A percentile compares a stretch with the other conserved stretches of the same genome.
These are phyloP conservation scores for Diaporthe sp. DNA, from an alignment of 2,329 filamentous ascomycete genomes.

Conservation along the genomic window DNA sequence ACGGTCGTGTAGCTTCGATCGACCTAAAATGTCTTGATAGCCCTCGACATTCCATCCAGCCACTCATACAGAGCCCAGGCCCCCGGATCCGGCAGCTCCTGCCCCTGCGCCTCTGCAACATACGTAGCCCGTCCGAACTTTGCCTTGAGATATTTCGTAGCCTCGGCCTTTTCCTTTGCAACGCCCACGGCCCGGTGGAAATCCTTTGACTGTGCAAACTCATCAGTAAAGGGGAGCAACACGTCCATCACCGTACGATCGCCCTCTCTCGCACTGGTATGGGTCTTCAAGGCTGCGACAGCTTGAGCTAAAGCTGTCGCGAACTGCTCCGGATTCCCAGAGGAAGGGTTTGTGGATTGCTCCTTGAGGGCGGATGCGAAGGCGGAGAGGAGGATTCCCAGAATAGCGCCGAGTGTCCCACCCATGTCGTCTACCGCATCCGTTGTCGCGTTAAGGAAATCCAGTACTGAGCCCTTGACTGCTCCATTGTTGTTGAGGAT, in stretches of 20 bases:
- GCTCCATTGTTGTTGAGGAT: conserved; percentile 41
- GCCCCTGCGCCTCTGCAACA: conserved; percentile 47
- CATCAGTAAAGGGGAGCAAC: conserved; percentile 42
- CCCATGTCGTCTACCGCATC: conserved; percentile 53
- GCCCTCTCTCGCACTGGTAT: conserved; percentile 44
- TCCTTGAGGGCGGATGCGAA: conserved; percentile 42
- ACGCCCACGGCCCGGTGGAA: conserved; percentile 38
- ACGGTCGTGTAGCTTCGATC: not conserved
- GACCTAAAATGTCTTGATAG: conserved; percentile 2
- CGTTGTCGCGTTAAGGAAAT: conserved; percentile 47
- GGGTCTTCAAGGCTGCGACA: conserved; percentile 41
- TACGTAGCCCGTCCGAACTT: conserved; percentile 50
- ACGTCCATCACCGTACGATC: conserved; percentile 42
- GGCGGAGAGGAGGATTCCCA: conserved; percentile 45
- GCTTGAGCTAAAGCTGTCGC: conserved; percentile 39
- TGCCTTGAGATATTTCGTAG: conserved; percentile 47
- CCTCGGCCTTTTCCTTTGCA: conserved; percentile 49
- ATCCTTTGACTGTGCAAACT: conserved; percentile 39
- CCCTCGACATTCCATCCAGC: conserved; percentile 29
- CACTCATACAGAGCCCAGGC: conserved; percentile 51
- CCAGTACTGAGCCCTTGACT: conserved; percentile 47
- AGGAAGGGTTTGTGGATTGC: not conserved
- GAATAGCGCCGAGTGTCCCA: conserved; percentile 50
- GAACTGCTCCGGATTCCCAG: conserved; percentile 7
- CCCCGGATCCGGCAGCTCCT: conserved; percentile 49